Evolutionary conservation across 2,329 filamentous ascomycete species (phyloP).

Genomic region (Xylariaceae sp.): DNA sequence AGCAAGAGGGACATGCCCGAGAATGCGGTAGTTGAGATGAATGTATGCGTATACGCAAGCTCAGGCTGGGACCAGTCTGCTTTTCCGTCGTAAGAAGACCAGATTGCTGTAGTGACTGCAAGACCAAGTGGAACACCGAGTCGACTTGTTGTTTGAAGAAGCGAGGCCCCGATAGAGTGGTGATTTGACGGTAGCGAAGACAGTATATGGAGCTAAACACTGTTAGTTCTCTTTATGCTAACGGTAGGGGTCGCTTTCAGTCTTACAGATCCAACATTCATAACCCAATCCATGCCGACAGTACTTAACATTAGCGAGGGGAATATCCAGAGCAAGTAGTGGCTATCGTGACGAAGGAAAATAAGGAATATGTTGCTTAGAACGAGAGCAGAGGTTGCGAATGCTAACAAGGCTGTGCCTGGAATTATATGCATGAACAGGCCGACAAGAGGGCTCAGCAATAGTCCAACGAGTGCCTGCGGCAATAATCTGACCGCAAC

Average conservation of each 20-base stretch:
- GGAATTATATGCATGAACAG: slow-evolving; percentile 41
- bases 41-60: slow-evolving; percentile 41
- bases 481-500: slow-evolving; percentile 43
- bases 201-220: slow-evolving; percentile 39
- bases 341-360: slow-evolving; percentile 38
- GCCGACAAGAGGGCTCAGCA: slow-evolving; percentile 44
- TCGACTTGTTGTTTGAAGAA: slow-evolving; percentile 42
- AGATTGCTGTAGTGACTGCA: slow-evolving; percentile 43
- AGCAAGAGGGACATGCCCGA: slow-evolving; percentile 39
- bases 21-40: slow-evolving; percentile 42
- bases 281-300: slow-evolving; percentile 45
- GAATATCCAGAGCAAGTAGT: slow-evolving; percentile 43
- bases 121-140: slow-evolving; percentile 44
- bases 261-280: slow-evolving; percentile 45
- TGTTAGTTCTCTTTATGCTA: slow-evolving; percentile 18
- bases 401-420: slow-evolving; percentile 37
- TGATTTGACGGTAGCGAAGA: slow-evolving; percentile 41
- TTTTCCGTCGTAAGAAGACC: slow-evolving; percentile 41
- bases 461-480: slow-evolving; percentile 42
- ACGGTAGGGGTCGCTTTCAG: not conserved
- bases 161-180: slow-evolving; percentile 41
- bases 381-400: slow-evolving; percentile 37
- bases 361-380: slow-evolving; percentile 42
- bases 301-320: slow-evolving; percentile 44
- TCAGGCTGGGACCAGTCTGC: slow-evolving; percentile 30